Conservation (phyloP, 2,329 filamentous ascomycete species). For the Nannizziopsis barbatae region DNA sequence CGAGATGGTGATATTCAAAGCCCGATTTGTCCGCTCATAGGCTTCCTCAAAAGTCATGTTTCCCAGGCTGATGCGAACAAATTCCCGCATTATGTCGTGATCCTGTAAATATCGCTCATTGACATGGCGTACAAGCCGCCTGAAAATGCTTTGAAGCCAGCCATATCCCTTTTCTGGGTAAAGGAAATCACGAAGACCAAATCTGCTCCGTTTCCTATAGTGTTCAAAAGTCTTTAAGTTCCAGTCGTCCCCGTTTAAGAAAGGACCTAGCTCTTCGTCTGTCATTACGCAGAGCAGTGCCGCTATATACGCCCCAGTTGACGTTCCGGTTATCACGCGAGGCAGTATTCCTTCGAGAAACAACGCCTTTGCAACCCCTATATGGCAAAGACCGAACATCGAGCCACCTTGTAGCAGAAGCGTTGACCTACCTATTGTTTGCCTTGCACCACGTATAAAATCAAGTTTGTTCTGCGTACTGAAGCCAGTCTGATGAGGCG, state of each 20-base stretch:
- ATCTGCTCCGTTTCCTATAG: background rate
- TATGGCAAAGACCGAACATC: constrained; percentile 80
- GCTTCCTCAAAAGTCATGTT: constrained; percentile 90
- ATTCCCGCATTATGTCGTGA: constrained; percentile 67
- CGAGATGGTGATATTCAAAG: constrained; percentile 84
- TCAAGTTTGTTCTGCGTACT: constrained; percentile 72
- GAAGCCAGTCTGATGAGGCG: constrained; percentile 41
- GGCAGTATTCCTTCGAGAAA: constrained; percentile 71
- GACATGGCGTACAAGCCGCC: constrained; percentile 58
- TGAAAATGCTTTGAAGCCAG: constrained; percentile 49
- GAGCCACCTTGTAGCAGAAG: constrained; percentile 81
- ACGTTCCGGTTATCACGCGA: constrained; percentile 82
- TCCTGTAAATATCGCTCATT: constrained; percentile 75
- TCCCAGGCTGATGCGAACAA: constrained; percentile 72
- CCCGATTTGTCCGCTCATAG: constrained; percentile 69
- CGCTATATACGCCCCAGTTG: constrained; percentile 79
- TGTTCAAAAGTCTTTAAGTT: constrained; percentile 66
- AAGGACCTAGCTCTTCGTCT: constrained; percentile 66
- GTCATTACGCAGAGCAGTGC: constrained; percentile 79
- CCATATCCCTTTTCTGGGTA: constrained; percentile 21
- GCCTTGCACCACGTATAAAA: constrained; percentile 73
- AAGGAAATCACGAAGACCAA: background rate
- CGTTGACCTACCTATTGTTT: constrained; percentile 77
- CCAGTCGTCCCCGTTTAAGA: constrained; percentile 68
- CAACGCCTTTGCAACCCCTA: constrained; percentile 81